phyloP scores from a whole-genome alignment of 768 basidiomycete genomes.

The Podaxis sp. region DNA sequence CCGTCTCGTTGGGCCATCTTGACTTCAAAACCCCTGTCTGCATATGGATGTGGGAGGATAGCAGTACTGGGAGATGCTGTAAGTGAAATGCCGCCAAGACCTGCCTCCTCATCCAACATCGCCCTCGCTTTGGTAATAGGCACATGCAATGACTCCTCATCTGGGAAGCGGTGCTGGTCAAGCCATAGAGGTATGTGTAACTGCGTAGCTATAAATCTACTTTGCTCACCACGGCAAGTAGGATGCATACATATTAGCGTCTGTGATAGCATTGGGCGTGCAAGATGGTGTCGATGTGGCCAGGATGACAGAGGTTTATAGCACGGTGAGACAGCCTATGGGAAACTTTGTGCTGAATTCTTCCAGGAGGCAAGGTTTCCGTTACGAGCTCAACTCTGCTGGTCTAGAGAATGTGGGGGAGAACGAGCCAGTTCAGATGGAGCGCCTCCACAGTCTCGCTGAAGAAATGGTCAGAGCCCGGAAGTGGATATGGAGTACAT shows the following conservation, averaged over 20 bases:
- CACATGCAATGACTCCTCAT: slow-evolving; percentile 44
- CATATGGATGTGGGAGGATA: slow-evolving; percentile 30
- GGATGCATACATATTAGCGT: slow-evolving; percentile 27
- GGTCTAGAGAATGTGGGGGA: slow-evolving; percentile 15
- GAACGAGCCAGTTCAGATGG: slow-evolving; percentile 7
- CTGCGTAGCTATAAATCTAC: background rate
- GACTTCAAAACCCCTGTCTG: slow-evolving; percentile 30
- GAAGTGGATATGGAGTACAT: slow-evolving; percentile 4
- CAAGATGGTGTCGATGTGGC: slow-evolving; percentile 24
- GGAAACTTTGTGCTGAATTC: slow-evolving; percentile 22
- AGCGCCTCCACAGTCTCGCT: background rate
- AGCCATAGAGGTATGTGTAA: slow-evolving; percentile 33
- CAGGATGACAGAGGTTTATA: slow-evolving; percentile 17
- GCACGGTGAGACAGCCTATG: slow-evolving; percentile 33
- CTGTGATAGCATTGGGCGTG: slow-evolving; percentile 13
- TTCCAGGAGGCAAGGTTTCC: slow-evolving; percentile 17
- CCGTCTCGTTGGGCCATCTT: slow-evolving; percentile 39
- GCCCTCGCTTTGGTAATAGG: slow-evolving; percentile 15
- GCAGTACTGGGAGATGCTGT: slow-evolving; percentile 46
- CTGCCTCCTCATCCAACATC: background rate
- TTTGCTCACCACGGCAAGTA: slow-evolving; percentile 5
- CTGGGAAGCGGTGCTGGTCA: slow-evolving; percentile 48
- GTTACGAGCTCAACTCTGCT: slow-evolving; percentile 18
- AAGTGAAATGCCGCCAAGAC: slow-evolving; percentile 7
- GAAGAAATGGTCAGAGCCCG: background rate